Base-by-base conservation (phyloP, 148 eudicot genomes). In the Amaranthus hypochondriacus region DNA sequence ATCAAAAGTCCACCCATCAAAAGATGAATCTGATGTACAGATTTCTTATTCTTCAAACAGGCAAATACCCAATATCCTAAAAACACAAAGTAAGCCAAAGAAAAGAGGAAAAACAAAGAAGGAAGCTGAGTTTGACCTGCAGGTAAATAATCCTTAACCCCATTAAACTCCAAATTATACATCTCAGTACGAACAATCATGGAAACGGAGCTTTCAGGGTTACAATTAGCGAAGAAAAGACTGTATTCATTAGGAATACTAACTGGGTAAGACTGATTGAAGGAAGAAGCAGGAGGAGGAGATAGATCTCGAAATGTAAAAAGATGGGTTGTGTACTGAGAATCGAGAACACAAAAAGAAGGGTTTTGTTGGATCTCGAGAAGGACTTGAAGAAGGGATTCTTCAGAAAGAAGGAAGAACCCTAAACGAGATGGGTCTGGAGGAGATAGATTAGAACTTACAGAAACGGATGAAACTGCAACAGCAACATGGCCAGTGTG, bases 41-140 rank as follows among this genome's bases (percentile, higher is more conserved):
- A 85, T 14, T 59, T 68, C 75, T 75, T 77, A 12, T 95, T 91
- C 21, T 74, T 77, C 42, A 69, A 12, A 9, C 89, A 85, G 0
- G 74, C 39, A 9, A 59, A 64, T 11, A 73, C 56, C 98, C 98
- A 94, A 13, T 83, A 69, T 7, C 72, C 90, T 3, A 88, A 58
- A 53, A 94, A 94, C 10, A 67, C 89, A 5, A 89, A 74, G 54
- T 89, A 91, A 0, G 64, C 4, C 4, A 88, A 0, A 3, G 87
- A 87, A 60, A 89, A 93, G 1, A 81, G 1, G 75, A 86, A 91
- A 68, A 83, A 93, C 12, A 93, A 51, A 2, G 84, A 52, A 0
- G 98, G 98, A 3, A 94, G 73, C 69, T 89, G 90, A 0, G 97
- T 91, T 13, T 82, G 81, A 1, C 97, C 97, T 0, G 96, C 97